Percentiles rank a stretch among this genome's conserved stretches.
Evolutionary conservation across 169 alveolate species (phyloP).

Genomic region (Cytauxzoon felis): DNA sequence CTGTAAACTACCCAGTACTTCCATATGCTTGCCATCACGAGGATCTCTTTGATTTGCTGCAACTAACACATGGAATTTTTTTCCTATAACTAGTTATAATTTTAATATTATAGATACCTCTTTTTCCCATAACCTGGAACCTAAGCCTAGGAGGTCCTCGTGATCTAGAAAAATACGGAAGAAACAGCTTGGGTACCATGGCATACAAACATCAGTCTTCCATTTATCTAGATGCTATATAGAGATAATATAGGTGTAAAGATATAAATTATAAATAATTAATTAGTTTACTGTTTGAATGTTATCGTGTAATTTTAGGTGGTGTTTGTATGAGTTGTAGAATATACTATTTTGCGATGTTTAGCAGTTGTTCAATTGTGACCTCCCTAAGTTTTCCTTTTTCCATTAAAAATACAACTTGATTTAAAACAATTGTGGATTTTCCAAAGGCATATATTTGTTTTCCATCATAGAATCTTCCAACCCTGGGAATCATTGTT

Average conservation of each 20-base stretch:
- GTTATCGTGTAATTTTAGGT: too few species aligned
- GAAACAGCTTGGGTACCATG: conserved; percentile 66
- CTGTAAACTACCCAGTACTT: conserved; percentile 74
- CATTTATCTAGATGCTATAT: too few species aligned
- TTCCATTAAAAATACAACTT: conserved; percentile 9
- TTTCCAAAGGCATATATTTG: conserved; percentile 37
- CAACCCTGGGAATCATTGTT: conserved; percentile 1
- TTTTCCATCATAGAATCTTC: conserved; percentile 11
- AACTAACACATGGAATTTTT: conserved; percentile 74
- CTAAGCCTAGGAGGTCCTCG: conserved; percentile 77
- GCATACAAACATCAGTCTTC: too few species aligned
- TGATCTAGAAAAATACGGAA: conserved; percentile 70
- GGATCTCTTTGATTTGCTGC: conserved; percentile 85
- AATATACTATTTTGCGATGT: conserved; percentile 13
- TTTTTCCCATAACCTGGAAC: conserved; percentile 73
- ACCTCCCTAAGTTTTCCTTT: background rate
- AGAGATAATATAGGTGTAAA: too few species aligned
- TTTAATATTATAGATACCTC: conserved; percentile 46
- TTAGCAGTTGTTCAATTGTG: conserved; percentile 8
- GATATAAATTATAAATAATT: too few species aligned
- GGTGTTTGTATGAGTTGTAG: too few species aligned
- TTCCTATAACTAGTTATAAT: conserved; percentile 36
- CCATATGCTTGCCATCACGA: conserved; percentile 85
- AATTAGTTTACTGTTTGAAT: too few species aligned
- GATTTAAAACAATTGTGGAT: background rate